Evolutionary conservation across 2,329 filamentous ascomycete species (phyloP), one percentile per base, ranked within the genome.

Genomic region (Sporothrix sp.): DNA sequence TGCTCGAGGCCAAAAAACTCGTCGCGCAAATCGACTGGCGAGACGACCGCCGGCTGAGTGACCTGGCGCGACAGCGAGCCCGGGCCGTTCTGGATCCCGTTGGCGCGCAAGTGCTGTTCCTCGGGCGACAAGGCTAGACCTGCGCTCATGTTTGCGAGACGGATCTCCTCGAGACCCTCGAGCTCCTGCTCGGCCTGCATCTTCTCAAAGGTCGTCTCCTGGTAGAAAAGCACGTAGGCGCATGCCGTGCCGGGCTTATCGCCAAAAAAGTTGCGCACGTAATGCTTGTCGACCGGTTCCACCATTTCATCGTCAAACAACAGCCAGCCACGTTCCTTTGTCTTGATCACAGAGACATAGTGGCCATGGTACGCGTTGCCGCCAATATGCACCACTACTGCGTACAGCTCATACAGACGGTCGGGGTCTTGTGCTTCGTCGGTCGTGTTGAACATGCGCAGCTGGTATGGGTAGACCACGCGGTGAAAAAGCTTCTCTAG

Each of bases 261-360:
- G 14, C 93, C 93, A 60, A 98, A 98, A 68, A 98, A 98, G 65
- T 95, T 96, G 57, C 85, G 81, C 33, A 98, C 93, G 62, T 94
- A 98, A 63, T 86, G 84, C 67, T 96, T 96, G 66, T 96, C 89
- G 5, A 98, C 93, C 0, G 93, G 93, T 65, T 98, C 93, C 4
- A 98, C 93, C 81, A 97, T 89, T 68, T 98, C 93, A 61, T 98
- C 93, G 59, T 98, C 93, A 60, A 98, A 98, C 6, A 98, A 71
- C 37, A 98, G 71, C 93, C 93, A 98, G 25, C 93, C 93, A 48
- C 87, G 81, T 63, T 97, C 93, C 62, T 94, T 84, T 0, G 93
- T 97, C 69, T 98, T 98, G 71, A 98, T 90, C 50, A 98, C 93
- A 5, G 90, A 89, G 28, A 98, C 89, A 60, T 98, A 98, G 65